These are phyloP conservation scores for Pseudohalonectria lignicola DNA, from an alignment of 2,329 filamentous ascomycete genomes.

Conservation along the genomic window DNA sequence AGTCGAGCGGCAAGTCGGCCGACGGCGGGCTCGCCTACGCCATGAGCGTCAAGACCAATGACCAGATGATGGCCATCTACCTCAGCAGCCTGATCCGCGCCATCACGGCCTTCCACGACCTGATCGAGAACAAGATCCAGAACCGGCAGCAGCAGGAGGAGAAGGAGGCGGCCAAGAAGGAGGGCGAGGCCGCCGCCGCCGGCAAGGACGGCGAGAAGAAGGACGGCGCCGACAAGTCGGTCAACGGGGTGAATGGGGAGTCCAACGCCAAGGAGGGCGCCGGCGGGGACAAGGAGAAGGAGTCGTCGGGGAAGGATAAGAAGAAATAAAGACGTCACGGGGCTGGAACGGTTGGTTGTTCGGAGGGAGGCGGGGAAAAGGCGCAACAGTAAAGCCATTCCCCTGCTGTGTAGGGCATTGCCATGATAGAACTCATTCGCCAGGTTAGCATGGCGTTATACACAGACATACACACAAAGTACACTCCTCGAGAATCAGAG, in stretches of 20 bases:
- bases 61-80: slow-evolving; percentile 98
- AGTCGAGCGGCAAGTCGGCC: slow-evolving; percentile 42
- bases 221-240: slow-evolving; percentile 28
- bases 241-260: slow-evolving; percentile 26
- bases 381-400: too few species aligned
- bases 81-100: slow-evolving; percentile 92
- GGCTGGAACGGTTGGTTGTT: neutral
- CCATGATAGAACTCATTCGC: slow-evolving; percentile 4
- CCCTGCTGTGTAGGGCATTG: too few species aligned
- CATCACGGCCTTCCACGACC: slow-evolving; percentile 96
- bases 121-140: slow-evolving; percentile 99
- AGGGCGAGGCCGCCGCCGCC: slow-evolving; percentile 45
- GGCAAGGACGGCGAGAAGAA: slow-evolving; percentile 48
- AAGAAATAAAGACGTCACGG: slow-evolving; percentile 35
- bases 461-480: too few species aligned
- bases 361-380: too few species aligned
- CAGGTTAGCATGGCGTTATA: too few species aligned
- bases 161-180: slow-evolving; percentile 74
- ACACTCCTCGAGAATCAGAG: too few species aligned
- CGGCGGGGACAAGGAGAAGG: slow-evolving; percentile 40
- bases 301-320: slow-evolving; percentile 41
- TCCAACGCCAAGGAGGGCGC: slow-evolving; percentile 36
- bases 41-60: slow-evolving; percentile 98
- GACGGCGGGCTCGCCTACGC: slow-evolving; percentile 86
- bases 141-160: slow-evolving; percentile 96